Evolutionary conservation across 1,284 basidiomycete genomes (phyloP).

Genomic region (Trichosporon inkin): DNA sequence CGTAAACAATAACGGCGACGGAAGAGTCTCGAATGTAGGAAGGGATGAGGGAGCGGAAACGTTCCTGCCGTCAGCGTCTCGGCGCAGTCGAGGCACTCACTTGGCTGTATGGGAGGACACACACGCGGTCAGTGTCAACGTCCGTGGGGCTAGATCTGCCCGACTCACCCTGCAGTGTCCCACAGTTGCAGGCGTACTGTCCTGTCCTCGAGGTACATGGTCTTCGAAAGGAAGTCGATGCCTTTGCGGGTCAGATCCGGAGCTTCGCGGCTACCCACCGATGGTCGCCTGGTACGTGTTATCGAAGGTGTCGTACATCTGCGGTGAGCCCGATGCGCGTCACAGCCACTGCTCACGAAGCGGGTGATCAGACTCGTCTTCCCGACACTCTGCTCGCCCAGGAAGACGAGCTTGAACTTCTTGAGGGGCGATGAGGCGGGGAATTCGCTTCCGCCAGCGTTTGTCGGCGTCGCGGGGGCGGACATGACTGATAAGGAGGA

Average conservation of each 20-base stretch:
- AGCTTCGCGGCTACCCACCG: conserved; percentile 47
- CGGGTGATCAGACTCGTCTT: conserved; percentile 98
- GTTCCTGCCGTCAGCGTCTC: conserved; percentile 61
- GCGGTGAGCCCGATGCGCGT: conserved; percentile 18
- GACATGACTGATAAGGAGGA: conserved; percentile 11
- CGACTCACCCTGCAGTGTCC: conserved; percentile 65
- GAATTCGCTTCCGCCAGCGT: conserved; percentile 13
- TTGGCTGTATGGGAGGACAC: conserved; percentile 26
- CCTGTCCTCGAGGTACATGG: conserved; percentile 98
- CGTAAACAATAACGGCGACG: conserved; percentile 96
- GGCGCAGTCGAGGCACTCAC: conserved; percentile 16
- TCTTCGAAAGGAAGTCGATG: conserved; percentile 99
- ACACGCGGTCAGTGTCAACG: conserved; percentile 11
- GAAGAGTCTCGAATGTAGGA: conserved; percentile 99
- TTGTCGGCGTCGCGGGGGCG: conserved; percentile 10
- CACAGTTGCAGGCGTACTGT: conserved; percentile 96
- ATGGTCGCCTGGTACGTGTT: conserved; percentile 99
- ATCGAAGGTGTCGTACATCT: conserved; percentile 99
- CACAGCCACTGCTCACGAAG: conserved; percentile 52
- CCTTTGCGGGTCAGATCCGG: conserved; percentile 45
- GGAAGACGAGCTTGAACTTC: conserved; percentile 91
- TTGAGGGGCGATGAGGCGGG: conserved; percentile 61
- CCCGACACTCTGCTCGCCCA: conserved; percentile 88
- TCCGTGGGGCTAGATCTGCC: not conserved
- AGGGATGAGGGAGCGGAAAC: conserved; percentile 95